Base-by-base conservation (phyloP, 78 protist species). In the Dictyostelium citrinum region DNA sequence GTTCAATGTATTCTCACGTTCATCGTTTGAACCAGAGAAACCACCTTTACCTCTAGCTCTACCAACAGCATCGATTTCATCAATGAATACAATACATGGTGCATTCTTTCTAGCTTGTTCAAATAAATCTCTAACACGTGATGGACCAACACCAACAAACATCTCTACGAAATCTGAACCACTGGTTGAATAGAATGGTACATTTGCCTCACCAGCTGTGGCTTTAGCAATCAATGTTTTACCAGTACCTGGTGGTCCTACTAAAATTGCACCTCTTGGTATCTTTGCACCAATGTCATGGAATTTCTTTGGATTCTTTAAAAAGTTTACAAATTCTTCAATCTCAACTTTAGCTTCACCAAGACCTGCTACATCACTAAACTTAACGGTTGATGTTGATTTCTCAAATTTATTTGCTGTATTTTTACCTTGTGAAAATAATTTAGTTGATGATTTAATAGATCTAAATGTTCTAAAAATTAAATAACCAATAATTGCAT, bases 241-340 rank as follows among this genome's bases (percentile, higher is more conserved):
- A 68, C 99, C 99, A 0, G 99, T 97, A 2, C 99, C 99, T 31
- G 99, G 99, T 24, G 99, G 99, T 1, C 99, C 99, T 20, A 90
- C 88, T 75, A 99, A 85, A 9, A 99, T 22, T 2, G 96, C 99
- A 35, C 99, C 99, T 79, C 95, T 90, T 55, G 99, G 99, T 29
- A 97, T 95, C 77, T 97, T 95, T 70, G 99, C 99, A 31, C 99
- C 99, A 37, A 97, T 96, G 3, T 83, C 85, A 22, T 90, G 80
- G 91, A 81, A 99, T 71, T 85, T 60, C 61, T 80, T 90, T 22
- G 99, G 99, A 82, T 96, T 68, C 90, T 98, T 97, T 37, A 99
- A 90, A 90, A 99, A 98, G 79, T 98, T 97, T 58, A 99, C 99
- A 94, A 97, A 97, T 90, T 98, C 98, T 90, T 82, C 93, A 64